Percentiles rank a stretch among this genome's conserved stretches.
Evolutionary conservation across 23 red algal genomes (phyloP).

Genomic region (Gracilaria vermiculophylla): DNA sequence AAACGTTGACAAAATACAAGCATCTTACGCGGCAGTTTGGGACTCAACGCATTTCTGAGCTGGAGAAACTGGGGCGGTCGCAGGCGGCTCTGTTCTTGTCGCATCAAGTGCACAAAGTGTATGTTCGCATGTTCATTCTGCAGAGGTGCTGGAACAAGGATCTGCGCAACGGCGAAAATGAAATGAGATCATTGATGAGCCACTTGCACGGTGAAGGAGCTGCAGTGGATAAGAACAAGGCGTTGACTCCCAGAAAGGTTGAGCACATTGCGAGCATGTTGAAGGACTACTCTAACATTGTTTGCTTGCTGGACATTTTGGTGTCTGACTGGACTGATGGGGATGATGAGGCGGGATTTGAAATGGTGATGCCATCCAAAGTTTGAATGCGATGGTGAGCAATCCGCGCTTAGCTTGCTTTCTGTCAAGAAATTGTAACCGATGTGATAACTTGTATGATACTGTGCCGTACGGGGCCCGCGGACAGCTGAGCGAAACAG

Average conservation of each 20-base stretch:
- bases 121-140: slow-evolving; percentile 12
- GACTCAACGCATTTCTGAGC: not conserved
- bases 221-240: not conserved
- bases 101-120: slow-evolving; percentile 1
- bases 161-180: not conserved
- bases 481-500: too few relatives aligned
- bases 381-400: not conserved
- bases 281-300: not conserved
- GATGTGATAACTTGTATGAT: not conserved
- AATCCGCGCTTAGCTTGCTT: not conserved
- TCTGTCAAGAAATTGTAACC: not conserved
- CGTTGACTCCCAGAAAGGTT: not conserved
- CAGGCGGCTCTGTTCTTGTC: not conserved
- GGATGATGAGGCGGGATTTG: not conserved
- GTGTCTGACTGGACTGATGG: slow-evolving; percentile 12
- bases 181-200: not conserved
- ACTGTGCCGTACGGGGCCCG: too few relatives aligned
- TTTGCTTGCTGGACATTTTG: not conserved
- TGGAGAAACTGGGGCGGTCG: not conserved
- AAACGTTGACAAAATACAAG: not conserved
- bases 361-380: not conserved
- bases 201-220: not conserved
- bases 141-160: slow-evolving; percentile 20
- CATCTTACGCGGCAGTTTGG: not conserved
- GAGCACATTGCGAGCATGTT: not conserved